These are phyloP conservation scores for Papiliotrema nemorosa DNA, from an alignment of 1,284 basidiomycete species.

Conservation along the genomic window DNA sequence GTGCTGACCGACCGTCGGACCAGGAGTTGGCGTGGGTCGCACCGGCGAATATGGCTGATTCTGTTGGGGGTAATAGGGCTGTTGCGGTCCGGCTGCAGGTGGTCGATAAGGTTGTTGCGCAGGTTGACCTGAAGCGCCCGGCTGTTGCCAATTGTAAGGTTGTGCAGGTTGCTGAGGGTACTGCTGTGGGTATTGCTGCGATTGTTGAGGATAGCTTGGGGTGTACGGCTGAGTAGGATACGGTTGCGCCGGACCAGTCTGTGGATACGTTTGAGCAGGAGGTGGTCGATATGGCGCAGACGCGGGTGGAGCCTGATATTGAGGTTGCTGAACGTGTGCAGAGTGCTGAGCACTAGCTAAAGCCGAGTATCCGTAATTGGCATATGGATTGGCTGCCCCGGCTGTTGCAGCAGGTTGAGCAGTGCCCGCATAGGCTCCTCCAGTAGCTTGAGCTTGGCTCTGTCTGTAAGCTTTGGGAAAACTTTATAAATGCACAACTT, in stretches of 20 bases:
- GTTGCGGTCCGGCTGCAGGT: not conserved
- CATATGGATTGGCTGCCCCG: constrained; percentile 34
- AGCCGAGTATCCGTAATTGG: constrained; percentile 47
- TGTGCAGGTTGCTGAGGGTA: constrained; percentile 16
- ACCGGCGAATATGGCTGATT: constrained; percentile 22
- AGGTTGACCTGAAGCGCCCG: constrained; percentile 1
- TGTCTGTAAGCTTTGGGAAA: constrained; percentile 6
- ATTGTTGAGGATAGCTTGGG: not conserved
- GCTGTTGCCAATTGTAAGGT: constrained; percentile 5
- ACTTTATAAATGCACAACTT: constrained; percentile 8
- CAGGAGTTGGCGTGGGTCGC: constrained; percentile 13
- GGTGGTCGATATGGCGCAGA: not conserved
- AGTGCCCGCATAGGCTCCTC: constrained; percentile 14
- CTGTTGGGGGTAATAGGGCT: constrained; percentile 19
- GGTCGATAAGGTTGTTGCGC: constrained; percentile 7
- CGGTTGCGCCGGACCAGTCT: constrained; percentile 1
- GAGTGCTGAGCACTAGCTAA: constrained; percentile 20
- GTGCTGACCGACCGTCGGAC: constrained; percentile 17
- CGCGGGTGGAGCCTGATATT: too few relatives aligned
- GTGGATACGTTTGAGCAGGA: constrained; percentile 6
- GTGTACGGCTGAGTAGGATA: not conserved
- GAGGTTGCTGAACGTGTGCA: not conserved
- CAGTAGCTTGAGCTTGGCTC: constrained; percentile 27
- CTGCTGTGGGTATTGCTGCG: constrained; percentile 7
- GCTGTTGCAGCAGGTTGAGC: constrained; percentile 9